Evolutionary conservation across 1,139 yeast genomes (phyloP).

Genomic region (Yamadazyma spencermartinsiae): DNA sequence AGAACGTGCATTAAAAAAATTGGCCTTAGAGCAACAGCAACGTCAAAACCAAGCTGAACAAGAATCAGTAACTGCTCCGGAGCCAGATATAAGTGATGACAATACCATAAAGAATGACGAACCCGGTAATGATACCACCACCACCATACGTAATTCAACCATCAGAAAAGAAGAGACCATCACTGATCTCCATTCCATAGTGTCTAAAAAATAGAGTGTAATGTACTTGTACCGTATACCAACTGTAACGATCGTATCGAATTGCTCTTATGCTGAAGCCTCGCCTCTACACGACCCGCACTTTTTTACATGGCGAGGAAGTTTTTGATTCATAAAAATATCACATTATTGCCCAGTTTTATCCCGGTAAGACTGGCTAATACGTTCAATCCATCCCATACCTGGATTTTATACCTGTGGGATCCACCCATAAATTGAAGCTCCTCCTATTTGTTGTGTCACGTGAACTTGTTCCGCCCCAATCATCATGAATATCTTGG

Average conservation of each 20-base stretch:
- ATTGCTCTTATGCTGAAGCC: too few species aligned
- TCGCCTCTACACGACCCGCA: too few species aligned
- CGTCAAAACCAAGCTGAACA: not conserved
- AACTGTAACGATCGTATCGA: too few species aligned
- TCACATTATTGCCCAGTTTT: too few species aligned
- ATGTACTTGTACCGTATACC: too few species aligned
- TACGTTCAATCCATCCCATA: too few species aligned
- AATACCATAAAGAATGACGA: constrained; percentile 1
- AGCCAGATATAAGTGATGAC: constrained; percentile 1
- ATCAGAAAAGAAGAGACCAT: constrained; percentile 50
- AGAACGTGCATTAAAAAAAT: constrained; percentile 54
- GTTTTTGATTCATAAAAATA: too few species aligned
- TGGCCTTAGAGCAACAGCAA: constrained; percentile 24
- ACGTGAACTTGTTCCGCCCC: too few species aligned
- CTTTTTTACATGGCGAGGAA: too few species aligned
- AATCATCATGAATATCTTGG: constrained; percentile 67
- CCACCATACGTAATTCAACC: constrained; percentile 6
- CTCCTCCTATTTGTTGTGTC: not conserved
- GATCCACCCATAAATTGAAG: too few species aligned
- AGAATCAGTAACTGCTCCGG: not conserved
- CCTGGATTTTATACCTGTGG: too few species aligned
- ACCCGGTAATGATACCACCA: constrained; percentile 4
- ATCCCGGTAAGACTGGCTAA: too few species aligned
- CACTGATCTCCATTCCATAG: constrained; percentile 53
- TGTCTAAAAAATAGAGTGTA: constrained; percentile 11